phyloP scores from a whole-genome alignment of 352 stramenopile genomes.

The Globisporangium orthogonon region DNA sequence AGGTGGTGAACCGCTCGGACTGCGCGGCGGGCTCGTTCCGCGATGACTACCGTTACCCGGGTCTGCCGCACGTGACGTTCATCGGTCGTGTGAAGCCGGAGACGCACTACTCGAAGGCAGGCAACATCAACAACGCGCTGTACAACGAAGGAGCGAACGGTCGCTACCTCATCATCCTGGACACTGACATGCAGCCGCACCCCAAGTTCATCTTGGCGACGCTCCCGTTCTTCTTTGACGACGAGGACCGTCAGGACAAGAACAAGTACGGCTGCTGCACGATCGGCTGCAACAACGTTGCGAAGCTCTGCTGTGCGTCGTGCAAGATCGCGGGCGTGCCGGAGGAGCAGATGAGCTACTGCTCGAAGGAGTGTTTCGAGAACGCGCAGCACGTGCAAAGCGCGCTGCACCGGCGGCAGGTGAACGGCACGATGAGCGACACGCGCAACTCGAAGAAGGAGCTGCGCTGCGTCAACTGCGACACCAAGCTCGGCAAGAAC shows the following conservation, averaged over 20 bases:
- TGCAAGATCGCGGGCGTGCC: conserved; percentile 83
- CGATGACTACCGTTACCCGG: conserved; percentile 83
- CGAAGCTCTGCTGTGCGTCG: conserved; percentile 79
- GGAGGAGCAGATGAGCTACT: conserved; percentile 82
- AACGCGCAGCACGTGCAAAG: conserved; percentile 75
- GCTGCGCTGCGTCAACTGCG: conserved; percentile 66
- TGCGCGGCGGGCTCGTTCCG: conserved; percentile 79
- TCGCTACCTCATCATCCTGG: conserved; percentile 72
- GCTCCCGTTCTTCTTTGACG: conserved; percentile 84
- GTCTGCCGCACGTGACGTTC: conserved; percentile 70
- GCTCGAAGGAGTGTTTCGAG: conserved; percentile 85
- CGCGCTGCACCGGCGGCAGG: conserved; percentile 72
- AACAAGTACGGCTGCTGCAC: conserved; percentile 80
- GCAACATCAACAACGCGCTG: conserved; percentile 88
- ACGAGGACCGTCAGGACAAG: conserved; percentile 47
- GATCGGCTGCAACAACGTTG: conserved; percentile 71
- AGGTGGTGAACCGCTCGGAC: conserved; percentile 66
- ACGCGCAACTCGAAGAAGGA: conserved; percentile 67
- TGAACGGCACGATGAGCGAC: conserved; percentile 76
- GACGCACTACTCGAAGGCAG: conserved; percentile 80
- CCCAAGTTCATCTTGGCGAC: conserved; percentile 78
- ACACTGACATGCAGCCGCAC: conserved; percentile 85
- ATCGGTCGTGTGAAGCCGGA: conserved; percentile 72
- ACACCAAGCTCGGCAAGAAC: conserved; percentile 63
- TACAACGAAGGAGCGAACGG: conserved; percentile 85